Conservation (phyloP, 768 basidiomycete genomes). For the Rhizopogon vesiculosus region DNA sequence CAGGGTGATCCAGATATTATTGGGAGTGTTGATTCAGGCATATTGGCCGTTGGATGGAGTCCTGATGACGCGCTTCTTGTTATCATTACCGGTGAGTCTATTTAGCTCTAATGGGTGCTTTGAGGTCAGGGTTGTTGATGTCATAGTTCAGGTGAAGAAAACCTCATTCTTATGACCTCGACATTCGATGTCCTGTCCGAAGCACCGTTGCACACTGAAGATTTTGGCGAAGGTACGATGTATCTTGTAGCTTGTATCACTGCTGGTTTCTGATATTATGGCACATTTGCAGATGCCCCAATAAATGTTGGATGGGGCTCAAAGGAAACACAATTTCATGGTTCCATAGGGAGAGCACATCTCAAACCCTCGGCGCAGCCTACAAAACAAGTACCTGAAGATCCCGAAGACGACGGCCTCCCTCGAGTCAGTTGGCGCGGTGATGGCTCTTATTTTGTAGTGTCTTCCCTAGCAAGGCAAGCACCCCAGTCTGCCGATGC, state of each 20-base stretch:
- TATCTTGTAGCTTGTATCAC: background rate
- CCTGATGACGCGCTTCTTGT: constrained; percentile 88
- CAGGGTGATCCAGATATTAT: constrained; percentile 57
- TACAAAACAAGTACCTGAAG: constrained; percentile 39
- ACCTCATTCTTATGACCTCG: constrained; percentile 84
- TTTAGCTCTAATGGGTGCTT: background rate
- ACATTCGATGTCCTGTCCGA: constrained; percentile 89
- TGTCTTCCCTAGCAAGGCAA: constrained; percentile 63
- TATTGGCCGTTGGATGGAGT: constrained; percentile 82
- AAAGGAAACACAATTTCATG: constrained; percentile 96
- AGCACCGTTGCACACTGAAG: constrained; percentile 57
- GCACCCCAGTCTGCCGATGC: constrained; percentile 18
- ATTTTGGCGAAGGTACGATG: constrained; percentile 75
- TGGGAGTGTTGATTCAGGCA: constrained; percentile 82
- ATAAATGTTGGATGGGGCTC: constrained; percentile 99
- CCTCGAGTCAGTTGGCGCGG: constrained; percentile 92
- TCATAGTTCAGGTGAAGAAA: constrained; percentile 52
- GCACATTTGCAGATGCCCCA: constrained; percentile 57
- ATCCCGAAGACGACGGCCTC: constrained; percentile 64
- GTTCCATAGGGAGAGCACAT: constrained; percentile 79
- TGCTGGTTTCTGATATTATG: constrained; percentile 2
- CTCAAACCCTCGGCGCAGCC: constrained; percentile 48
- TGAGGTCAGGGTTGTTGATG: background rate
- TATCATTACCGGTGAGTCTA: constrained; percentile 64
- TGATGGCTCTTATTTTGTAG: constrained; percentile 83